Conservation (phyloP, 768 basidiomycete genomes). For the Zangia roseola region DNA sequence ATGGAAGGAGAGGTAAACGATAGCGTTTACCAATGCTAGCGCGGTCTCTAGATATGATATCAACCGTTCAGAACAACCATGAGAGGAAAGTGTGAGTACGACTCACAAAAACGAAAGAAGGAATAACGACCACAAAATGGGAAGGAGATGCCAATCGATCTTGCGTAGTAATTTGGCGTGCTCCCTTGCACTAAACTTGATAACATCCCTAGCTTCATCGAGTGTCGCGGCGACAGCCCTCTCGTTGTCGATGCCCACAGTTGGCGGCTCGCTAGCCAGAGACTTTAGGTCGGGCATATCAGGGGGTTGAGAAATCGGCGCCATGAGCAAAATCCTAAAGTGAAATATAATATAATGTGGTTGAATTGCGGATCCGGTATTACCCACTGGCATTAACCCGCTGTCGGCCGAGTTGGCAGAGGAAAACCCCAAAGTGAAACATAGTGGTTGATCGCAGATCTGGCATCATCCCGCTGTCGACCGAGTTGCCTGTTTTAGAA, state of each 20-base stretch:
- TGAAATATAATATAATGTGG: too few relatives aligned
- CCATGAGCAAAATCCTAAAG: too few relatives aligned
- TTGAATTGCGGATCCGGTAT: too few relatives aligned
- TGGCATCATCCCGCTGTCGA: too few relatives aligned
- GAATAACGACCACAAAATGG: slow-evolving; percentile 40
- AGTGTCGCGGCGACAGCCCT: not conserved
- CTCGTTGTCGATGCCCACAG: not conserved
- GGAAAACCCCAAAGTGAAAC: too few relatives aligned
- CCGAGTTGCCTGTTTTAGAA: too few relatives aligned
- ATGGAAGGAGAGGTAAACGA: not conserved
- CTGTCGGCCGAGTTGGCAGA: too few relatives aligned
- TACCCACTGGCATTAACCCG: too few relatives aligned
- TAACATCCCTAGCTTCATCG: not conserved
- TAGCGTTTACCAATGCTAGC: slow-evolving; percentile 40
- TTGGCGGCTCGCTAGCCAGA: not conserved
- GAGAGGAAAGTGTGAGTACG: too few relatives aligned
- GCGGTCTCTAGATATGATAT: slow-evolving; percentile 35
- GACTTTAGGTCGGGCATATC: not conserved
- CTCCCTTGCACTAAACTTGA: slow-evolving; percentile 6
- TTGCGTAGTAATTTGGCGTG: slow-evolving; percentile 32
- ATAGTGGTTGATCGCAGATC: too few relatives aligned
- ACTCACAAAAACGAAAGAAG: slow-evolving; percentile 43
- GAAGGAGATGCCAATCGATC: slow-evolving; percentile 40
- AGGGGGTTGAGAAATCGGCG: not conserved
- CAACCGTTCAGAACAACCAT: not conserved